Conservation (phyloP, 176 grass and related monocot genomes). For the Oryza glumipatula region DNA sequence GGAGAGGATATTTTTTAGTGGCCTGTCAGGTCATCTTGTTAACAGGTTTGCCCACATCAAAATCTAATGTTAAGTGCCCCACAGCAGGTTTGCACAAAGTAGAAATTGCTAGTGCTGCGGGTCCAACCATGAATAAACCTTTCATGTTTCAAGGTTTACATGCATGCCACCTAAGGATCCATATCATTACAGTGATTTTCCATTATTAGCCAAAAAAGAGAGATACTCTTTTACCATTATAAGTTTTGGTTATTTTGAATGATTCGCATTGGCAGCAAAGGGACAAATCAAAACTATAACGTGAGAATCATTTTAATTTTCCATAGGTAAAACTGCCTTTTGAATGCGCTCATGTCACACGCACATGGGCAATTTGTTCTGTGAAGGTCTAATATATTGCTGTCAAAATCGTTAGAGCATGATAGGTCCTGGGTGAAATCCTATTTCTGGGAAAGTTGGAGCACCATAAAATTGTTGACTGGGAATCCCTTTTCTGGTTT, state of each 20-base stretch:
- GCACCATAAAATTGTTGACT: conserved; percentile 45
- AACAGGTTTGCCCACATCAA: conserved; percentile 42
- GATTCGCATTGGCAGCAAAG: conserved; percentile 18
- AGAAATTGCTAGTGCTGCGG: conserved; percentile 45
- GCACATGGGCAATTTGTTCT: conserved; percentile 22
- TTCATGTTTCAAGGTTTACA: conserved; percentile 35
- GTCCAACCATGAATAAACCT: conserved; percentile 37
- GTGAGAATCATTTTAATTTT: conserved; percentile 27
- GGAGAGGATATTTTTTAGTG: conserved; percentile 38
- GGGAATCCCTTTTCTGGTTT: conserved; percentile 39
- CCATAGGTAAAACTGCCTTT: conserved; percentile 33
- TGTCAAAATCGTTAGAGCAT: conserved; percentile 31
- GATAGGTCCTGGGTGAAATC: conserved; percentile 41
- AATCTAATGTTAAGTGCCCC: conserved; percentile 44
- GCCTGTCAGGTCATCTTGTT: conserved; percentile 44
- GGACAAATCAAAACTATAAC: not conserved
- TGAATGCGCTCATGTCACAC: conserved; percentile 20
- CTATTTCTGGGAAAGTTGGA: conserved; percentile 39
- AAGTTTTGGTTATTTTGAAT: conserved; percentile 11
- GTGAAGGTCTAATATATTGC: conserved; percentile 39
- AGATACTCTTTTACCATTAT: not conserved
- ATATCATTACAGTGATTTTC: conserved; percentile 32
- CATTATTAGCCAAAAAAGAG: conserved; percentile 31
- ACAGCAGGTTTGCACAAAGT: conserved; percentile 24
- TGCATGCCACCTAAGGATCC: conserved; percentile 43